Base-by-base conservation (phyloP, 805 yeast genomes). In the Lipomyces lipofer region DNA sequence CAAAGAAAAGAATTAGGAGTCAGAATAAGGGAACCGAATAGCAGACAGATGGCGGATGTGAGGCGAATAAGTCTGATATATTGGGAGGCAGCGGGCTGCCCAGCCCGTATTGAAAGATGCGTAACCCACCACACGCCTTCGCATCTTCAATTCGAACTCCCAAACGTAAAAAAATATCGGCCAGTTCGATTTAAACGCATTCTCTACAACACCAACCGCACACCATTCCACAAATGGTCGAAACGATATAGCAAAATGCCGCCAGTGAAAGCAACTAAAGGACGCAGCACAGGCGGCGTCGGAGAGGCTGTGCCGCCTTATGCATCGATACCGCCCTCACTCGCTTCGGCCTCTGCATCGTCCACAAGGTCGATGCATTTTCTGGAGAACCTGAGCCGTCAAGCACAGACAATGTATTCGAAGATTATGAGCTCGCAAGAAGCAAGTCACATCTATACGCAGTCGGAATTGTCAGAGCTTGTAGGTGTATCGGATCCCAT, bases 391-490 rank as follows among this genome's bases (percentile, higher is more conserved):
- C 24, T 58, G 47, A 50, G 49, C 28, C 42, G 40, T 32, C 51
- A 36, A 4, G 56, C 59, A n/a, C 59, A 49, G 52, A 15, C 43
- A 2, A 12, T 58, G 53, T 58, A 58, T 38, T 36, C 22, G 13
- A 57, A 57, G 38, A 58, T 56, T 62, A 32, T 57, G 48, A 49
- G 32, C 10, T 25, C 50, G 22, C 32, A 73, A 54, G 69, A 52
- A 28, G 62, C 78, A 0, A 73, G 77, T 21, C 75, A 79, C 12
- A 68, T 83, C 29, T 90, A 78, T 69, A 70, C 83, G 4, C 96
- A 90, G 69, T 75, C 75, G 1, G 95, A 89, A 64, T 77, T 92
- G 50, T 80, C 79, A 63, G 72, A 73, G 38, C 62, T 83, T 53
- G 67, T 79, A 36, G 72, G 75, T 24, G 66, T 77, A 44, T 58